These are phyloP conservation scores for Flaveria floridana DNA, from an alignment of 140 eudicot species.

Conservation along the genomic window DNA sequence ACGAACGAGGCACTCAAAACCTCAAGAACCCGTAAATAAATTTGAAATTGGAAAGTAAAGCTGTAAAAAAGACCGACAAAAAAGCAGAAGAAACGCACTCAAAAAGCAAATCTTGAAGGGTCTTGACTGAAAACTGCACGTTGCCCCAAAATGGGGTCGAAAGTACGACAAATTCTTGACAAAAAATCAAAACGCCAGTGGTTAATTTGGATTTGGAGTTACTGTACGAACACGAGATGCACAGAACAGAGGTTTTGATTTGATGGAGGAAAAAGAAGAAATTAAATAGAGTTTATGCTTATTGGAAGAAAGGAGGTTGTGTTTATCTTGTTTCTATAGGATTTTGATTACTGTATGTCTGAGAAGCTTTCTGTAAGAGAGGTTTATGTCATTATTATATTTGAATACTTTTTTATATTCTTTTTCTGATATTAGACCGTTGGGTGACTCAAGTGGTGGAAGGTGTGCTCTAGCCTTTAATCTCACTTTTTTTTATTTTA, in stretches of 20 bases:
- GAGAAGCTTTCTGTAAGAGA: constrained; percentile 8
- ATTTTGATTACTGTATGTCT: neutral
- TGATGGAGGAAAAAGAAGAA: constrained; percentile 5
- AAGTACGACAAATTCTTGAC: constrained; percentile 5
- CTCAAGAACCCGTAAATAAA: no score
- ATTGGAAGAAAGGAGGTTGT: constrained; percentile 24
- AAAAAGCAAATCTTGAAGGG: constrained; percentile 34
- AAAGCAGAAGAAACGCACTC: constrained; percentile 32
- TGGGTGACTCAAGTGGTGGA: constrained; percentile 34
- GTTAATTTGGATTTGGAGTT: constrained; percentile 18
- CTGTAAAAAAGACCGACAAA: neutral
- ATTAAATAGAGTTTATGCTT: constrained; percentile 7
- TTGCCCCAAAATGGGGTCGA: constrained; percentile 25
- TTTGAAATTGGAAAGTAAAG: constrained; percentile 24
- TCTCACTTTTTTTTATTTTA: neutral
- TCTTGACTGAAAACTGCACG: constrained; percentile 25
- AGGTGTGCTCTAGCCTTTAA: constrained; percentile 4
- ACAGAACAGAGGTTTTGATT: neutral
- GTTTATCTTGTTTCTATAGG: constrained; percentile 19
- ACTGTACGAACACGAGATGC: constrained; percentile 17
- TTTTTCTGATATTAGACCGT: constrained; percentile 39
- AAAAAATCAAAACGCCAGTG: constrained; percentile 2
- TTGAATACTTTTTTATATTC: constrained; percentile 15
- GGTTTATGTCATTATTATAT: neutral
- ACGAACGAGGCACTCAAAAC: no score